A percentile compares a stretch with the other conserved stretches of the same genome.
Evolutionary conservation across 192 early-diverging fungal species (phyloP).

Genomic region (Coemansia sp.): DNA sequence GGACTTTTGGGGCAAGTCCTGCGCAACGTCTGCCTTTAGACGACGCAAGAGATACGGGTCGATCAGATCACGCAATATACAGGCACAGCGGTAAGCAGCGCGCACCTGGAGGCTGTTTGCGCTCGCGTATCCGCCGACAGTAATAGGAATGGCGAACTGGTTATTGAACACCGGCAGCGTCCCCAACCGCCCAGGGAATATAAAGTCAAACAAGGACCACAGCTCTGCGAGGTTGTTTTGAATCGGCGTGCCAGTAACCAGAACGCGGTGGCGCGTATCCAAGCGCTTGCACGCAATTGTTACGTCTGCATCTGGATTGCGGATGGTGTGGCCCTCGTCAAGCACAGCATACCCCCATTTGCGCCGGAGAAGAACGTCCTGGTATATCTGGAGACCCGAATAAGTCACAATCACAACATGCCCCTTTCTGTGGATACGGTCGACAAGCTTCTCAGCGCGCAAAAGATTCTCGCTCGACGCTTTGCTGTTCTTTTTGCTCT

Average conservation of each 20-base stretch:
- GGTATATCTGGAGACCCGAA: conserved; percentile 73
- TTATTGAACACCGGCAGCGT: conserved; percentile 55
- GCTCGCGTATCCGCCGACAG: conserved; percentile 88
- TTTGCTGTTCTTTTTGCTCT: neutral
- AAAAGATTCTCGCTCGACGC: conserved; percentile 24
- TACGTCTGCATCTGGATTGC: conserved; percentile 90
- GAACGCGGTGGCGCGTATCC: conserved; percentile 68
- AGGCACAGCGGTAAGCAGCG: conserved; percentile 91
- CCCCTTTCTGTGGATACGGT: conserved; percentile 51
- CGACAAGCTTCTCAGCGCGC: conserved; percentile 32
- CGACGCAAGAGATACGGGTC: conserved; percentile 89
- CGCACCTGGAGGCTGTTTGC: conserved; percentile 89
- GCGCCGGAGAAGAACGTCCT: conserved; percentile 63
- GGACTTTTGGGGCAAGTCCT: conserved; percentile 83
- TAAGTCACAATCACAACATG: conserved; percentile 90
- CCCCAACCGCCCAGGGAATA: conserved; percentile 74
- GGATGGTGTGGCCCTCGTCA: conserved; percentile 96
- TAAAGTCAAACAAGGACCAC: conserved; percentile 81
- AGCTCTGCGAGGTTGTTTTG: conserved; percentile 80
- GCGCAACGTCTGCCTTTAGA: conserved; percentile 89
- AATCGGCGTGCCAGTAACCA: conserved; percentile 78
- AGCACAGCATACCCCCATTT: conserved; percentile 86
- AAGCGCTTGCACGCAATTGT: conserved; percentile 73
- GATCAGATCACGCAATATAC: conserved; percentile 86
- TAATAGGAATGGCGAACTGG: conserved; percentile 92